These are phyloP conservation scores for Francoa sonchifolia DNA, from an alignment of 441 rosid species.

Conservation along the genomic window DNA sequence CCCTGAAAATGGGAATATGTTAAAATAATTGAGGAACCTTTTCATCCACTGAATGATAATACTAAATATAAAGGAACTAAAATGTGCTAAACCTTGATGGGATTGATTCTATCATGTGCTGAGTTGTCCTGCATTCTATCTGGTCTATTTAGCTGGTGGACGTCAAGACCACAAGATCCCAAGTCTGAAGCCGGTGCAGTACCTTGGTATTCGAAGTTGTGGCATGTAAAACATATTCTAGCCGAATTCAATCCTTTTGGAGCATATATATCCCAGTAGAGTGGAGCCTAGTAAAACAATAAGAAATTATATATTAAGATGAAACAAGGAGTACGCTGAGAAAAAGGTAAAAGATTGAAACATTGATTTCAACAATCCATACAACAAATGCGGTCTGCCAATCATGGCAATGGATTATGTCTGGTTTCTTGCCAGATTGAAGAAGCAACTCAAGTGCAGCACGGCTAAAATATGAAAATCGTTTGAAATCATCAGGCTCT, in stretches of 20 bases:
- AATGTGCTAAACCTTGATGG: slow-evolving; percentile 51
- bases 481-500: slow-evolving; percentile 84
- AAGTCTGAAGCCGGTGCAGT: slow-evolving; percentile 74
- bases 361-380: slow-evolving; percentile 18
- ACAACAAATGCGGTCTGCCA: slow-evolving; percentile 99
- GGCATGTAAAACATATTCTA: slow-evolving; percentile 93
- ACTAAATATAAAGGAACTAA: not conserved
- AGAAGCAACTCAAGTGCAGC: slow-evolving; percentile 92
- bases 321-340: slow-evolving; percentile 7
- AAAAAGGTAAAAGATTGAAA: slow-evolving; percentile 5
- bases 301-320: not conserved
- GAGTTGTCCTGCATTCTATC: slow-evolving; percentile 96
- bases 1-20: slow-evolving; percentile 43
- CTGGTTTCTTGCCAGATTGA: slow-evolving; percentile 88
- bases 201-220: slow-evolving; percentile 97
- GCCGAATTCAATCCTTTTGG: slow-evolving; percentile 92
- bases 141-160: slow-evolving; percentile 70
- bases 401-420: slow-evolving; percentile 96
- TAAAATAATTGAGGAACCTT: slow-evolving; percentile 4
- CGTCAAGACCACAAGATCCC: slow-evolving; percentile 88
- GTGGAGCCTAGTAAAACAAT: slow-evolving; percentile 57
- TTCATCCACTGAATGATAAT: slow-evolving; percentile 1
- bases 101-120: slow-evolving; percentile 66
- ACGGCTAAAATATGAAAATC: slow-evolving; percentile 91
- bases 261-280: slow-evolving; percentile 87